phyloP scores from a whole-genome alignment of 2,329 filamentous ascomycete genomes.

The Fusarium torulosum region DNA sequence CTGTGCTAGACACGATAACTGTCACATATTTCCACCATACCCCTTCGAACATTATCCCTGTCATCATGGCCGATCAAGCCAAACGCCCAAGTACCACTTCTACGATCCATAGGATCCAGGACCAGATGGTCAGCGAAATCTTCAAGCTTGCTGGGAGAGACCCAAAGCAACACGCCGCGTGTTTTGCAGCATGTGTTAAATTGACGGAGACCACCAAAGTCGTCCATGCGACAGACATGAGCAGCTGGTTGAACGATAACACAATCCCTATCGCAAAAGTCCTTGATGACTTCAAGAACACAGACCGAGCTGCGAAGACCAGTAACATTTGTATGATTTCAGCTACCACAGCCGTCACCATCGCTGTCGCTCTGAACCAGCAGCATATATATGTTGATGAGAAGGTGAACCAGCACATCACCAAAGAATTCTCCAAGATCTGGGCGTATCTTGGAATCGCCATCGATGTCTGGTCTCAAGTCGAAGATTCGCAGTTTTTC shows the following conservation, averaged over 20 bases:
- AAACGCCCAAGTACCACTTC: neutral
- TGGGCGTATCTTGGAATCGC: constrained; percentile 14
- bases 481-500: neutral
- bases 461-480: constrained; percentile 1
- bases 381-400: neutral
- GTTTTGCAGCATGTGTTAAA: constrained; percentile 11
- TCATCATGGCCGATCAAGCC: neutral
- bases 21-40: neutral
- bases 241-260: neutral
- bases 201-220: constrained; percentile 1
- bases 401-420: neutral
- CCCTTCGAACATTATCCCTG: too few relatives aligned
- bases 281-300: neutral
- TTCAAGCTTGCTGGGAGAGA: constrained; percentile 6
- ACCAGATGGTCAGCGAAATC: constrained; percentile 7
- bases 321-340: constrained; percentile 1
- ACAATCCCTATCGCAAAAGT: neutral
- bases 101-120: neutral
- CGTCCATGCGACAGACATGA: constrained; percentile 10
- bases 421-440: neutral
- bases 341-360: constrained; percentile 6
- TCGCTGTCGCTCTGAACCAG: constrained; percentile 6
- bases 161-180: neutral
- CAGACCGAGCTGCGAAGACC: neutral
- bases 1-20: neutral